Conservation (phyloP, 495 filamentous ascomycete genomes). For the Penicillium maclennaniae region DNA sequence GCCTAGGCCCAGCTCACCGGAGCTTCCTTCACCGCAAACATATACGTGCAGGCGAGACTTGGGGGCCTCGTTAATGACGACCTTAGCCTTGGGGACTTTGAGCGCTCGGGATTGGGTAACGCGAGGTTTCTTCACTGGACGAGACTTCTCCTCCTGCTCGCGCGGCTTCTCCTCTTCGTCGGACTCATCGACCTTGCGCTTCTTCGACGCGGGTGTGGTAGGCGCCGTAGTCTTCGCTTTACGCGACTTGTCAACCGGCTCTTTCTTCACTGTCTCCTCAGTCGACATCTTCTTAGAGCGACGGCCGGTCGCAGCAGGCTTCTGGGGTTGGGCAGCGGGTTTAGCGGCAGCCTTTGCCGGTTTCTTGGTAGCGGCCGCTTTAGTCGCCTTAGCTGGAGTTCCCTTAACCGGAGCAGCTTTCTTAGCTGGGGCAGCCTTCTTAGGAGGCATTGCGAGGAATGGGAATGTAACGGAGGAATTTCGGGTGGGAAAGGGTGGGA, state of each 20-base stretch:
- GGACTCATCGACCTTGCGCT: constrained; percentile 37
- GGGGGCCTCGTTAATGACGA: constrained; percentile 43
- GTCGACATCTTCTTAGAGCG: constrained; percentile 19
- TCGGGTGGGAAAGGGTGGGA: constrained; percentile 1
- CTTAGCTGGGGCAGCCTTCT: constrained; percentile 17
- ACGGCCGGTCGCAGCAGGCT: constrained; percentile 2
- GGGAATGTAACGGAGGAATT: constrained; percentile 12
- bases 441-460: constrained; percentile 34
- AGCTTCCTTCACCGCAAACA: constrained; percentile 65
- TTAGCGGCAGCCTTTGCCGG: constrained; percentile 12
- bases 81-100: constrained; percentile 24
- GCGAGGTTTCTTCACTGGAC: constrained; percentile 25
- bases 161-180: constrained; percentile 27
- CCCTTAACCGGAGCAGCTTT: constrained; percentile 10
- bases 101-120: constrained; percentile 1
- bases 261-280: constrained; percentile 9
- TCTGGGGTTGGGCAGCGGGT: constrained; percentile 8
- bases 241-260: constrained; percentile 11
- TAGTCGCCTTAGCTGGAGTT: constrained; percentile 4
- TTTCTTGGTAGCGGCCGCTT: constrained; percentile 4
- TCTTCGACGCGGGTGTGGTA: constrained; percentile 25
- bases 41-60: constrained; percentile 56
- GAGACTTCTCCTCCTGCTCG: constrained; percentile 27
- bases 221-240: constrained; percentile 15
- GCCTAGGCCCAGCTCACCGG: constrained; percentile 65